Conservation (phyloP, 1,284 basidiomycete genomes). For the Tilletiaria anomala region DNA sequence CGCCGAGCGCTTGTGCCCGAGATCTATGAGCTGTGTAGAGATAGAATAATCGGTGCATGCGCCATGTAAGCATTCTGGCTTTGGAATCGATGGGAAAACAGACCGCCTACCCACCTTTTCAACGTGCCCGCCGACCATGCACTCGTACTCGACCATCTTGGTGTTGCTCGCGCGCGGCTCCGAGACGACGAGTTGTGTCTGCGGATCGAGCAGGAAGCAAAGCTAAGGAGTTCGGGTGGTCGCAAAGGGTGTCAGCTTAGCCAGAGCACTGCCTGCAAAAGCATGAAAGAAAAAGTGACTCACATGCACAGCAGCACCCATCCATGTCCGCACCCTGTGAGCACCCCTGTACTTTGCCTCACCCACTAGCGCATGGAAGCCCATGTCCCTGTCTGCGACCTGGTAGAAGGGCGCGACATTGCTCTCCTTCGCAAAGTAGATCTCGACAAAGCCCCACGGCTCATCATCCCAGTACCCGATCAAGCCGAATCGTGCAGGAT, state of each 20-base stretch:
- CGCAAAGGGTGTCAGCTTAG: not conserved
- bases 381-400: conserved; percentile 19
- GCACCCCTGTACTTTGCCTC: conserved; percentile 30
- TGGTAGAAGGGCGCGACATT: conserved; percentile 18
- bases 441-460: conserved; percentile 33
- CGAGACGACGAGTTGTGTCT: conserved; percentile 19
- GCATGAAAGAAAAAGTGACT: not conserved
- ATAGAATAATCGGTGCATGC: too few species aligned
- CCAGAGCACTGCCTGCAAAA: not conserved
- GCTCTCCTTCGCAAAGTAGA: conserved; percentile 21
- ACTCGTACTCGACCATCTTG: conserved; percentile 34
- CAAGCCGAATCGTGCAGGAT: conserved; percentile 13
- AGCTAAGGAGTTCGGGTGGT: too few species aligned
- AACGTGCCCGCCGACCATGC: conserved; percentile 31
- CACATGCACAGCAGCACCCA: conserved; percentile 29
- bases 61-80: too few species aligned
- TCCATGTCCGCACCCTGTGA: conserved; percentile 31
- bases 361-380: conserved; percentile 34
- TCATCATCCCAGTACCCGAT: conserved; percentile 35
- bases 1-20: conserved; percentile 33
- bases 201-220: conserved; percentile 26
- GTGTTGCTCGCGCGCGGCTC: conserved; percentile 30
- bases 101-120: conserved; percentile 23
- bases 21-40: conserved; percentile 13
- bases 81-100: too few species aligned